A percentile compares a stretch with the other conserved stretches of the same genome.
Conservation (phyloP, 2,329 filamentous ascomycete species). For the Fusarium sp. region DNA sequence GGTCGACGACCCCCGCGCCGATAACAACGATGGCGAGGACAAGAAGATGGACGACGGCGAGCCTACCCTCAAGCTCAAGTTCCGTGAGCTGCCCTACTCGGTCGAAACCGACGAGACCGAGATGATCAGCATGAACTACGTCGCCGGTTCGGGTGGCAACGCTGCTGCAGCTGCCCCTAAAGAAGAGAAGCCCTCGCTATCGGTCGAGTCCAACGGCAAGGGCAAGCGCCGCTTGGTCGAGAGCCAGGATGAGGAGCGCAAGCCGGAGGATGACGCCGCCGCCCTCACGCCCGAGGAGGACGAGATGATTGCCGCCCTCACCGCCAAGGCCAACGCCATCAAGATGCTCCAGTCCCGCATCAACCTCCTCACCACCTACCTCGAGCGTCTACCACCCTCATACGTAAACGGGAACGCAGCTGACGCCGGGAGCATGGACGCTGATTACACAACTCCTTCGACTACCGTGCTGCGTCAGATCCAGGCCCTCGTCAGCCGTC, state of each 20-base stretch:
- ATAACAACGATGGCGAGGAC: conserved; percentile 63
- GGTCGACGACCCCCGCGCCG: conserved; percentile 63
- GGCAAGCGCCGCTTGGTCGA: conserved; percentile 58
- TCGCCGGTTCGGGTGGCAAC: conserved; percentile 83
- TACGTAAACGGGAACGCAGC: conserved; percentile 63
- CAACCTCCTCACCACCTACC: conserved; percentile 75
- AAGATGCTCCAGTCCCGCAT: conserved; percentile 88
- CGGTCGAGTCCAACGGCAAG: conserved; percentile 60
- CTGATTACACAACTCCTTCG: conserved; percentile 58
- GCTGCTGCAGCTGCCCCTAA: conserved; percentile 67
- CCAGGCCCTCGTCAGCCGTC: conserved; percentile 81
- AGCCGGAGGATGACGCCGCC: conserved; percentile 50
- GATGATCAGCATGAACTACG: conserved; percentile 96
- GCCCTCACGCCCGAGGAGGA: conserved; percentile 66
- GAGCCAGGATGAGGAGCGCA: conserved; percentile 41
- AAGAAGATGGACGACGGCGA: conserved; percentile 75
- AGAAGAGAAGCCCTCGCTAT: conserved; percentile 53
- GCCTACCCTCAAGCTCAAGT: conserved; percentile 68
- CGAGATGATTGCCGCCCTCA: conserved; percentile 71
- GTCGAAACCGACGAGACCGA: conserved; percentile 95
- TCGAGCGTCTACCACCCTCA: conserved; percentile 73
- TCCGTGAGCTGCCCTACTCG: conserved; percentile 83
- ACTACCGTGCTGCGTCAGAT: conserved; percentile 85
- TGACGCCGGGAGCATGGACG: conserved; percentile 46
- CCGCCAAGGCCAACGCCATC: conserved; percentile 88